A percentile compares a stretch with the other conserved stretches of the same genome.
These are phyloP conservation scores for Ceratobasidium theobromae DNA, from an alignment of 1,284 basidiomycete genomes.

Conservation along the genomic window DNA sequence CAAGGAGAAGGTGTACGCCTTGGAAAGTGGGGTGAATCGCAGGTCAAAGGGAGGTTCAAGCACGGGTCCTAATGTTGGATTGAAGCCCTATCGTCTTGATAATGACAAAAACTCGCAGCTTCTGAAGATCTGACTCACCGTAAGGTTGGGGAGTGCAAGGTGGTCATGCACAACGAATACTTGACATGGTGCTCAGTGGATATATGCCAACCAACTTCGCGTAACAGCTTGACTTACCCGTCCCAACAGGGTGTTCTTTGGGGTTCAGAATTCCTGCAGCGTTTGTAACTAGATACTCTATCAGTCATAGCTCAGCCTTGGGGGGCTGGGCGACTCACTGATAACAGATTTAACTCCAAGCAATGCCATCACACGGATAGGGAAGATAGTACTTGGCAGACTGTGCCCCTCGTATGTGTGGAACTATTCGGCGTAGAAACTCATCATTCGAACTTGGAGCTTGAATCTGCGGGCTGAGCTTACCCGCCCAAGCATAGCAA, in stretches of 20 bases:
- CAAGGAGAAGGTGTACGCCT: constrained; percentile 72
- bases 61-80: constrained; percentile 72
- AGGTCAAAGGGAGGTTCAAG: constrained; percentile 53
- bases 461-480: constrained; percentile 35
- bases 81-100: constrained; percentile 53
- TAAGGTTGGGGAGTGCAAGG: constrained; percentile 73
- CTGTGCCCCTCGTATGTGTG: constrained; percentile 81
- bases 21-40: constrained; percentile 76
- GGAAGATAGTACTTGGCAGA: constrained; percentile 68
- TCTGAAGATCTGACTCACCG: constrained; percentile 39
- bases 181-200: constrained; percentile 40
- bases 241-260: constrained; percentile 71
- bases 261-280: constrained; percentile 79
- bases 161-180: constrained; percentile 84
- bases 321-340: constrained; percentile 48
- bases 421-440: constrained; percentile 62
- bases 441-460: background rate
- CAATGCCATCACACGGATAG: constrained; percentile 71
- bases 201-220: constrained; percentile 15
- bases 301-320: background rate
- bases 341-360: constrained; percentile 74
- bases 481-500: constrained; percentile 83
- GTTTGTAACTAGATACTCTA: constrained; percentile 66
- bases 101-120: background rate
- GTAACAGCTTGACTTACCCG: constrained; percentile 53